phyloP scores from a whole-genome alignment of 2,329 filamentous ascomycete genomes.

The Gnomoniopsis smithogilvyi region DNA sequence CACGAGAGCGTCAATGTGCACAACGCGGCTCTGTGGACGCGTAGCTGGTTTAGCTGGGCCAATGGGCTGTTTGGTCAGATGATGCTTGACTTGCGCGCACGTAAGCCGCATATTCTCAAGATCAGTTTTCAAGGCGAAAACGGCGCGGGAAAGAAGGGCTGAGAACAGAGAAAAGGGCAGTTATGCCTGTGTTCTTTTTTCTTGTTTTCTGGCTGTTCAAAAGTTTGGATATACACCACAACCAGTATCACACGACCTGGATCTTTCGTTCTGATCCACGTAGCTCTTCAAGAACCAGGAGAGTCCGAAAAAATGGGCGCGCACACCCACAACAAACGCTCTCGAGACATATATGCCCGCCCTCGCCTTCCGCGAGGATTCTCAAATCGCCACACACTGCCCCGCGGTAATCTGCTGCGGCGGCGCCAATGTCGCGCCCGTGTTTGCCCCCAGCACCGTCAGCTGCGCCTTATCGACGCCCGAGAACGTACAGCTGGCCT shows the following conservation, averaged over 20 bases:
- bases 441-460: neutral
- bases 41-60: constrained; percentile 70
- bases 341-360: too few species aligned
- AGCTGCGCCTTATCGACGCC: constrained; percentile 6
- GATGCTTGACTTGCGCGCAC: constrained; percentile 68
- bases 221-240: too few species aligned
- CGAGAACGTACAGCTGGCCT: constrained; percentile 5
- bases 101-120: constrained; percentile 64
- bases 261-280: too few species aligned
- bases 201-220: too few species aligned
- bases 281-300: too few species aligned
- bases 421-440: constrained; percentile 12
- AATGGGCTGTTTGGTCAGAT: constrained; percentile 87
- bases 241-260: too few species aligned
- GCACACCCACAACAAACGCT: too few species aligned
- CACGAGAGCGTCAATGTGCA: constrained; percentile 68
- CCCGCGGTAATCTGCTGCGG: constrained; percentile 9
- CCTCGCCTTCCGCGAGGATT: neutral
- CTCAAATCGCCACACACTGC: neutral
- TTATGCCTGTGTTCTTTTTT: too few species aligned
- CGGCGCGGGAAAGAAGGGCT: neutral
- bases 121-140: constrained; percentile 36
- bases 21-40: constrained; percentile 53
- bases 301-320: too few species aligned
- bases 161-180: neutral